A percentile compares a stretch with the other conserved stretches of the same genome.
phyloP scores from a whole-genome alignment of 2,329 filamentous ascomycete species.

The Botrytis sinoallii region DNA sequence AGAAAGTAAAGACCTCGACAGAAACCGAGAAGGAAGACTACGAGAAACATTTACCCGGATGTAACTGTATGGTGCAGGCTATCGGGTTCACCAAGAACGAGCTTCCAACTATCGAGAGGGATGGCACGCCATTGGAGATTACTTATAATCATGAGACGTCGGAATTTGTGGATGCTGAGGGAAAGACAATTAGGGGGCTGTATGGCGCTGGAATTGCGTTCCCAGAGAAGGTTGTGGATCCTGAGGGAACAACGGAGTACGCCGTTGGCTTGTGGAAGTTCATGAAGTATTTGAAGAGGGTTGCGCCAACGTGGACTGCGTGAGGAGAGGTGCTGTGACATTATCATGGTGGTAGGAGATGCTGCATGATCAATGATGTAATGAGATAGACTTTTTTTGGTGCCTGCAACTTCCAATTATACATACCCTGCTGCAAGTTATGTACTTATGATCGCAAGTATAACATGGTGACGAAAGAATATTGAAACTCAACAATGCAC shows the following conservation, averaged over 20 bases:
- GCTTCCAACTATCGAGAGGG: slow-evolving; percentile 46
- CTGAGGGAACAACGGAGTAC: slow-evolving; percentile 57
- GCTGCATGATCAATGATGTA: not conserved
- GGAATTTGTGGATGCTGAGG: slow-evolving; percentile 46
- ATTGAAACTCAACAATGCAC: not conserved
- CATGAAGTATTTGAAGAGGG: slow-evolving; percentile 58
- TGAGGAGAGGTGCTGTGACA: not conserved
- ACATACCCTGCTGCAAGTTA: slow-evolving; percentile 1
- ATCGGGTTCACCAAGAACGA: slow-evolving; percentile 54
- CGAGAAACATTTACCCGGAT: slow-evolving; percentile 46
- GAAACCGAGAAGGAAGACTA: slow-evolving; percentile 46
- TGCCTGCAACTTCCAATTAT: not conserved
- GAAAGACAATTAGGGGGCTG: slow-evolving; percentile 47
- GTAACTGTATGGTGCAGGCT: slow-evolving; percentile 54
- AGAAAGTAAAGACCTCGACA: slow-evolving; percentile 32
- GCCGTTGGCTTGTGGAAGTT: slow-evolving; percentile 65
- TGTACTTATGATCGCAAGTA: not conserved
- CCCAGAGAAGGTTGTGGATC: slow-evolving; percentile 59
- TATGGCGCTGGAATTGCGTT: slow-evolving; percentile 63
- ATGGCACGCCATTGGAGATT: slow-evolving; percentile 28
- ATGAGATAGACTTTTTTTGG: not conserved
- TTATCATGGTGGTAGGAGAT: not conserved
- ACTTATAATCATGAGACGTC: slow-evolving; percentile 42
- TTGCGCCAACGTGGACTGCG: slow-evolving; percentile 49
- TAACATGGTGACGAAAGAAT: not conserved